Base-by-base conservation (phyloP, 257 asterid genomes). In the Oldenlandia corymbosa region DNA sequence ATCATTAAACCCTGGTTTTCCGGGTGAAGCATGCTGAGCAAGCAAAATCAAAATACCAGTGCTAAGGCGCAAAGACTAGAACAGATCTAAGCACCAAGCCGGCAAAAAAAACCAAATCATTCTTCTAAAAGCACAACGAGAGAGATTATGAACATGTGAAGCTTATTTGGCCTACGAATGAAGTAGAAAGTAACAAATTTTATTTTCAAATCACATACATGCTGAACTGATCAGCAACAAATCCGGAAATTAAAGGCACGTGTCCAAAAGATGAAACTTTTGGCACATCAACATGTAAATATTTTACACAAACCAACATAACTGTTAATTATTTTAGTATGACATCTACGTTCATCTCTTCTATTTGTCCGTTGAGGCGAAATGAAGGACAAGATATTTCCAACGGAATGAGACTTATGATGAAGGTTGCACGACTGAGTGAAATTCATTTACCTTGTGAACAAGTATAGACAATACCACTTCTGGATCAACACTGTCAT, bases 401-500 rank as follows among this genome's bases (percentile, higher is more conserved):
- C 42, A 23, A 31, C 46, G 17, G 20, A 21, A 21, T 24, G 34
- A 39, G 45, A 18, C 11, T 41, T 37, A 27, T 17, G 32, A 16
- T 34, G n/a, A 36, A 66, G 4, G 26, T 48, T 14, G 58, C 23
- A 1, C 27, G 42, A 12, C 12, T 14, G 14, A 18, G 55, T 32
- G 59, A 65, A 54, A 54, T 51, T 68, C 56, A 48, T 42, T 67
- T 79, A 87, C 99, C 99, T 93, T 95, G 55, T 93, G 99, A 74
- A 85, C 86, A 64, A 89, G 96, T 71, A 93, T 77, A 70, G 88
- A 79, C 52, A 93, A 93, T 71, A 93, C 85, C 75, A 90, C 99
- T 76, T 89, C 96, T 69, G 96, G 82, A 84, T 93, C 97, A 75
- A 85, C 95, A 67, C 69, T 79, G 62, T 93, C 99, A 79, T 93